Conservation (phyloP, 305 asterid genomes). For the Fraxinus platypoda region DNA sequence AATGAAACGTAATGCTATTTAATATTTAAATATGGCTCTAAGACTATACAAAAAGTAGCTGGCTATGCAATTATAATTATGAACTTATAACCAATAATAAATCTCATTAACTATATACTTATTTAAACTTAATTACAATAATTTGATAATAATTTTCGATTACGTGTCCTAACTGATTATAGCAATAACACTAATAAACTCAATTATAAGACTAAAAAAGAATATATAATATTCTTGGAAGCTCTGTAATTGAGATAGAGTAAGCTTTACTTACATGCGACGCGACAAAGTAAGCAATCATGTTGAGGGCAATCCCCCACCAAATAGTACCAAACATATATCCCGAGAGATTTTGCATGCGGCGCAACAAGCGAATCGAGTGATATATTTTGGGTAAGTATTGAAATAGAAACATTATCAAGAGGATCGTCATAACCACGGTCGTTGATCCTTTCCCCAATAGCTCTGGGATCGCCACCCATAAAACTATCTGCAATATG, state of each 20-base stretch:
- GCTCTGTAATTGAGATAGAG: neutral
- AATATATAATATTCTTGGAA: neutral
- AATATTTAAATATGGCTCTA: neutral
- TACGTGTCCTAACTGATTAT: neutral
- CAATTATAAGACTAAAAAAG: neutral
- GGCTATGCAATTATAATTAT: neutral
- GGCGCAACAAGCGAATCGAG: constrained; percentile 73
- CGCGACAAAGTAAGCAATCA: constrained; percentile 94
- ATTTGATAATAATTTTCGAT: neutral
- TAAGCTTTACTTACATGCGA: constrained; percentile 60
- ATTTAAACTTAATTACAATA: neutral
- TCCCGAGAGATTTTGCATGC: constrained; percentile 86
- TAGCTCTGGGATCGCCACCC: constrained; percentile 70
- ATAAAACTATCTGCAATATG: constrained; percentile 61
- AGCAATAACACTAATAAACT: neutral
- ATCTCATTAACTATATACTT: neutral
- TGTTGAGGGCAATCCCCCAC: constrained; percentile 98
- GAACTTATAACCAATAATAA: neutral
- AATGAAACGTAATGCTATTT: neutral
- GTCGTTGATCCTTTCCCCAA: constrained; percentile 66
- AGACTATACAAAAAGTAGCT: neutral
- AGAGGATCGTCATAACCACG: constrained; percentile 66
- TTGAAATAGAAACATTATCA: constrained; percentile 69
- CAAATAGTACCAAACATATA: constrained; percentile 93
- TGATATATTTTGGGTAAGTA: constrained; percentile 92